Base-by-base conservation (phyloP, 2,329 filamentous ascomycete genomes). In the Thermochaetoides dissita region DNA sequence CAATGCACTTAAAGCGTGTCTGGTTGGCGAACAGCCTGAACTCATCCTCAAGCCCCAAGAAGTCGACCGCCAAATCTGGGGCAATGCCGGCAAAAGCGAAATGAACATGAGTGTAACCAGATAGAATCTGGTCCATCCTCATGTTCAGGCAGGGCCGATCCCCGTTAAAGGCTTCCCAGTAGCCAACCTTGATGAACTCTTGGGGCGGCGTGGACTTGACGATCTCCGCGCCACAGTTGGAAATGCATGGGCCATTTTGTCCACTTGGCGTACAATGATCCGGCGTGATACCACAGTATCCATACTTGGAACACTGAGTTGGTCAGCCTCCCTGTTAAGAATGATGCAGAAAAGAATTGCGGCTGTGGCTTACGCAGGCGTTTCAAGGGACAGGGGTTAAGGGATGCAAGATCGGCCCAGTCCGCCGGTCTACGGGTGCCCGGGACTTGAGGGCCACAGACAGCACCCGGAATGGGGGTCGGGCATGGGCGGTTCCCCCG, bases 331-430 rank as follows among this genome's bases (percentile, higher is more conserved):
- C 7, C 7, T 10, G 5, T 37, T 28, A 3, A 10, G n/a, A 9
- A 34, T 6, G 36, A 28, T 52, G 12, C 53, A 50, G 37, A 11
- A 55, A 64, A 11, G 57, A 51, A 0, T 44, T 10, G 0, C 51
- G 59, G 8, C 62, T 51, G 2, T 34, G 12, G 33, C 35, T 36
- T 46, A 63, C 66, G 47, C 63, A 66, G 1, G 57, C 60, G 28
- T 65, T 65, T 64, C 0, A 68, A 53, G 0, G 63, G 63, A 45
- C 69, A 73, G 0, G 59, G 63, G 46, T 71, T 73, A 8, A 72
- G 51, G 6, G 55, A 49, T 1, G 55, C 47, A 3, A 69, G 37
- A 10, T 56, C 50, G 10, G 33, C 6, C 30, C 43, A 28, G 11
- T 28, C 6, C 11, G 12, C 6, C 7, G 50, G 48, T 7, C 12